Evolutionary conservation across 2,329 filamentous ascomycete genomes (phyloP), one percentile per base, ranked within the genome.

Genomic region (Zasmidium angulare): DNA sequence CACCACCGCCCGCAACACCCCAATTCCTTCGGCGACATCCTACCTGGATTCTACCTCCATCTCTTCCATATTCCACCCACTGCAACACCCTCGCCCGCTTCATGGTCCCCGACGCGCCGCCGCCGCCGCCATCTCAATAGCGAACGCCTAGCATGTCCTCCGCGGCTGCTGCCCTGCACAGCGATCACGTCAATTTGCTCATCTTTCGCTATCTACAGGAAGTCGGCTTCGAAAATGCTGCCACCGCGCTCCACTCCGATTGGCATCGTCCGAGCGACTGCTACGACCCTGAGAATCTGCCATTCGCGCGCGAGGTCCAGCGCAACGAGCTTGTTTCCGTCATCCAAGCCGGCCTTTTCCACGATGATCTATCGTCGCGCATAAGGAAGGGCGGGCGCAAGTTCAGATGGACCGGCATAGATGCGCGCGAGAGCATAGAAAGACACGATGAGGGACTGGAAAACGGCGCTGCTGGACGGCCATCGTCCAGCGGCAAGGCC

Each of bases 101-200:
- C 48, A 26, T 23, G 48, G 26, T 50, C 22, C 11, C 26, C 22
- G 6, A 23, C 48, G n/a, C 50, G 14, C 11, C 50, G 20, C 50
- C 50, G 20, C 50, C 20, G 22, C 43, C 56, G 49, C 26, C 26
- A 29, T 19, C 11, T 36, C 50, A 53, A 52, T 54, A 24, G 50
- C 55, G 36, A 53, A 36, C 31, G 50, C 43, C 50, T 53, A 59
- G 58, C 58, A 65, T 67, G 63, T 63, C 65, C 40, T 54, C 63
- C 50, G 61, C 62, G 52, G 65, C 63, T 48, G 65, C 61, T 48
- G 53, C 62, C 51, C 76, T 85, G 63, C 82, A 78, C 68, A 82
- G 80, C 66, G 81, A 88, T 78, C 84, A 87, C 73, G 81, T 89
- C 72, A 89, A 88, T 77, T 87, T 88, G 76, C 78, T 88, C 71